These are phyloP conservation scores for Kuraishia capsulata DNA, from an alignment of 805 yeast species.

Conservation along the genomic window DNA sequence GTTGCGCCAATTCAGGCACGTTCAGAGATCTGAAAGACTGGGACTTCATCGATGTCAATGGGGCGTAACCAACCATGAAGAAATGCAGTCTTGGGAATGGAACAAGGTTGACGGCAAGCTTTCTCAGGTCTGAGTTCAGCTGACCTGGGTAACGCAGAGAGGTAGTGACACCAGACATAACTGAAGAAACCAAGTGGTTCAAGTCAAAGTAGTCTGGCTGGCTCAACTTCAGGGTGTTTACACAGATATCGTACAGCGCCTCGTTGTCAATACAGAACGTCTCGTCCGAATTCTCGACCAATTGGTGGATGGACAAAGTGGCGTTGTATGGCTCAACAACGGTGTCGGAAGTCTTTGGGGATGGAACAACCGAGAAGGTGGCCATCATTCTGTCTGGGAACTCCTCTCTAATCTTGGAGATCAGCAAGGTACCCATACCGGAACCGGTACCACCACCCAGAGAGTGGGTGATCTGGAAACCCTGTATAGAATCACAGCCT, in stretches of 20 bases:
- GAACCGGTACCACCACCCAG: slow-evolving; percentile 94
- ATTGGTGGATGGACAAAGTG: slow-evolving; percentile 81
- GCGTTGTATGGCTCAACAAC: slow-evolving; percentile 96
- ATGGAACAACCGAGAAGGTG: slow-evolving; percentile 87
- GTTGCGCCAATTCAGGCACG: slow-evolving; percentile 89
- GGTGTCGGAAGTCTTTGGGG: slow-evolving; percentile 86
- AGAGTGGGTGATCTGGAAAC: slow-evolving; percentile 83
- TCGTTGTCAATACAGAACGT: slow-evolving; percentile 94
- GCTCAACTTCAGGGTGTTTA: slow-evolving; percentile 69
- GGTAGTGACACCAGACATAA: slow-evolving; percentile 94
- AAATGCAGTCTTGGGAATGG: slow-evolving; percentile 95
- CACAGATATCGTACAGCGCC: slow-evolving; percentile 86
- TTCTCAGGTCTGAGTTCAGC: slow-evolving; percentile 85
- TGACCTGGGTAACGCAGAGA: slow-evolving; percentile 94
- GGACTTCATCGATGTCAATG: slow-evolving; percentile 73
- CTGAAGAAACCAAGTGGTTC: slow-evolving; percentile 77
- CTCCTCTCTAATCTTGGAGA: slow-evolving; percentile 83
- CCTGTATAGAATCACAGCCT: slow-evolving; percentile 86
- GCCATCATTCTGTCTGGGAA: slow-evolving; percentile 96
- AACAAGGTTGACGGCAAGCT: slow-evolving; percentile 87
- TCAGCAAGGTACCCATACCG: slow-evolving; percentile 88
- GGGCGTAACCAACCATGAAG: slow-evolving; percentile 94
- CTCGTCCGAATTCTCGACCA: slow-evolving; percentile 85
- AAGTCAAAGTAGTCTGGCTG: slow-evolving; percentile 76
- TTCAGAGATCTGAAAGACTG: slow-evolving; percentile 76